Evolutionary conservation across 495 filamentous ascomycete species (phyloP), one percentile per base, ranked within the genome.

Genomic region (Annulohypoxylon maeteangense): DNA sequence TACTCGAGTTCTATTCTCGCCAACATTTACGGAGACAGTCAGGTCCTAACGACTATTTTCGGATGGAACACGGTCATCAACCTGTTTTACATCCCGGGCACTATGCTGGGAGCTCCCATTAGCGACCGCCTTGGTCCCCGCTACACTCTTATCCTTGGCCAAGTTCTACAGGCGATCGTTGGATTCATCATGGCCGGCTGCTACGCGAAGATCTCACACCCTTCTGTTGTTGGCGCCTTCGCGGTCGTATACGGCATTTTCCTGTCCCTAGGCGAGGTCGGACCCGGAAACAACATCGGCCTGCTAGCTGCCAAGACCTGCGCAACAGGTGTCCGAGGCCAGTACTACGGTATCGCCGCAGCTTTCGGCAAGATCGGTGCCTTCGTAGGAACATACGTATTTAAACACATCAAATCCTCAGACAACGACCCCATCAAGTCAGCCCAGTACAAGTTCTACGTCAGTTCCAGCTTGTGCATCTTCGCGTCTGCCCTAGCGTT

Each of bases 271-370:
- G 94, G 94, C 23, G 94, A 97, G 78, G 75, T 94, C 44, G 94
- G 94, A 0, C 93, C 94, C 0, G 94, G 94, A 27, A 90, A 98
- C 80, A 97, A 97, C 78, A 96, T 97, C 72, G 93, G 94, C 4
- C 87, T 97, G 0, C 79, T 94, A 20, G 93, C 94, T 0, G 91
- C 92, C 57, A 97, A 97, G 81, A 94, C 92, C 14, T 91, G 89
- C 76, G 92, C 94, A 0, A 98, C 94, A 3, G 89, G 90, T 10
- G 90, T 98, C 32, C 85, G 94, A 22, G 94, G 94, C 8, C 92
- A 95, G 75, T 98, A 96, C 81, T 98, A 98, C 78, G 93, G 91
- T 11, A 88, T 96, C 59, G 93, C 93, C 1, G 94, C 94, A 1
- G 94, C 94, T 0, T 67, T 89, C 0, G 93, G 94, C 40, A 97